These are phyloP conservation scores for Litsea cubeba DNA, from an alignment of 164 flowering plant genomes.

Conservation along the genomic window DNA sequence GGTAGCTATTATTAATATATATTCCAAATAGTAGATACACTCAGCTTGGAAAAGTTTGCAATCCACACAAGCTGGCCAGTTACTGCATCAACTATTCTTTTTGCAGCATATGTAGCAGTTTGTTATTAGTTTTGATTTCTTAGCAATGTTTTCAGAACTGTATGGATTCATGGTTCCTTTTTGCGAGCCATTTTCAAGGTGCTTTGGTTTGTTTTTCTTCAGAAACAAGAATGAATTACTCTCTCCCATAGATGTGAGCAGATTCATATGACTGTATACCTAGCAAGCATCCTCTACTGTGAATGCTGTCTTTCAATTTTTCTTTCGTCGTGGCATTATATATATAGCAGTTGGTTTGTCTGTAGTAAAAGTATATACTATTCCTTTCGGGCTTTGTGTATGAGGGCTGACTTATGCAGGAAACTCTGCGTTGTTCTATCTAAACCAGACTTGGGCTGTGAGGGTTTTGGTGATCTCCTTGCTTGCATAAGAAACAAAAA, in stretches of 20 bases:
- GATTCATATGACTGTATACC: not conserved
- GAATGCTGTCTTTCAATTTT: not conserved
- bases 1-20: too few species aligned
- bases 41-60: too few species aligned
- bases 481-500: constrained; percentile 75
- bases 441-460: constrained; percentile 65
- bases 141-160: not conserved
- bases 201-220: too few species aligned
- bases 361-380: not conserved
- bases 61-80: too few species aligned
- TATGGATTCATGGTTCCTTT: not conserved
- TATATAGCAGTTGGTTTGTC: not conserved
- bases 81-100: too few species aligned
- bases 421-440: constrained; percentile 16
- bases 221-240: too few species aligned
- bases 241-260: not conserved
- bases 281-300: not conserved
- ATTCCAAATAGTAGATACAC: too few species aligned
- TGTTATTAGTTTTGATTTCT: too few species aligned
- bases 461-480: constrained; percentile 94
- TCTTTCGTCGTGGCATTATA: not conserved
- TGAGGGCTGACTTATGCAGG: constrained; percentile 22
- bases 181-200: not conserved
- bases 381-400: constrained; percentile 5
- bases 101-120: too few species aligned